These are phyloP conservation scores for Physcia stellaris DNA, from an alignment of 495 filamentous ascomycete species.

Conservation along the genomic window DNA sequence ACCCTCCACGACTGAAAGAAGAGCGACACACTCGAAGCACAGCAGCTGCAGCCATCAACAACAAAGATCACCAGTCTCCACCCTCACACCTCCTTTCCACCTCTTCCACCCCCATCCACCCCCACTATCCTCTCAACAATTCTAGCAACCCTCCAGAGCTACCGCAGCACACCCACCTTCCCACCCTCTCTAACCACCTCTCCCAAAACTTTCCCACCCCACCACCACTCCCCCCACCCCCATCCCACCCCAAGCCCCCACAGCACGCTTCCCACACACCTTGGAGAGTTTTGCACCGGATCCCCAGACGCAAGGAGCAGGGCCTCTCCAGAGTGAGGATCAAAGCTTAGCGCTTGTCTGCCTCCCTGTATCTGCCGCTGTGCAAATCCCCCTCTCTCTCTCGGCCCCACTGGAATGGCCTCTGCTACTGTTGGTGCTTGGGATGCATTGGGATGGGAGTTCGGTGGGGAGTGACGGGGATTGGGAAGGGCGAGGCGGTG, in stretches of 20 bases:
- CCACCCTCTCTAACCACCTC: too few species aligned
- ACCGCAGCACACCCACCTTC: too few species aligned
- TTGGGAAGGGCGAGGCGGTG: conserved; percentile 16
- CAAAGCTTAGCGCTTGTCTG: conserved; percentile 92
- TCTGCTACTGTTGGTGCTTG: conserved; percentile 8
- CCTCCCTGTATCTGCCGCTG: conserved; percentile 11
- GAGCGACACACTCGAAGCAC: background rate
- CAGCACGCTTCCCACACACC: too few species aligned
- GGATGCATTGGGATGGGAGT: conserved; percentile 2
- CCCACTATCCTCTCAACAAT: background rate
- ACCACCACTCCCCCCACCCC: conserved; percentile 11
- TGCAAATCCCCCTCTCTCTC: background rate
- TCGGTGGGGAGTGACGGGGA: conserved; percentile 10
- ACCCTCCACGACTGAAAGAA: background rate
- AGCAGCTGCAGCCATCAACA: background rate
- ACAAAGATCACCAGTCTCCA: background rate
- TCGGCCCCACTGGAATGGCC: conserved; percentile 8
- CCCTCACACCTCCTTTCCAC: conserved; percentile 6
- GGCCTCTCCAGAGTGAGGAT: conserved; percentile 94
- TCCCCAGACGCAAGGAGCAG: conserved; percentile 28
- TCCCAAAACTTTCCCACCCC: too few species aligned
- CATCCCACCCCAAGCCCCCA: background rate
- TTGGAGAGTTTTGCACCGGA: too few species aligned
- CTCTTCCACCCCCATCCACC: conserved; percentile 8
- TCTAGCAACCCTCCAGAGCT: background rate